Percentiles rank a stretch among this genome's conserved stretches.
These are phyloP conservation scores for Athelia sp. DNA, from an alignment of 1,284 basidiomycete genomes.

Conservation along the genomic window DNA sequence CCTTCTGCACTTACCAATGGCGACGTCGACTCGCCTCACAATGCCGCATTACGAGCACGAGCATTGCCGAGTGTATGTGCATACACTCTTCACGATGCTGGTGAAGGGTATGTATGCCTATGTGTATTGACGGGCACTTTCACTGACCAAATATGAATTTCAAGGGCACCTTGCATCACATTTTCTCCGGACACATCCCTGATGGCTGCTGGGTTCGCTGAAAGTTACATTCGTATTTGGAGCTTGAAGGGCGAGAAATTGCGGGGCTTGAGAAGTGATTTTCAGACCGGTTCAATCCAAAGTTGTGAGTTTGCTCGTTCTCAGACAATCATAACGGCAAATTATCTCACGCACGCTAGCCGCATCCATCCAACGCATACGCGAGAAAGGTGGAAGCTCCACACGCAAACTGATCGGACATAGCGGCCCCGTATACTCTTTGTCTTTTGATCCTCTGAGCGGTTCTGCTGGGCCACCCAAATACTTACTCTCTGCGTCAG, in stretches of 20 bases:
- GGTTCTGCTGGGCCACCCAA: conserved; percentile 85
- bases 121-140: conserved; percentile 1
- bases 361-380: conserved; percentile 56
- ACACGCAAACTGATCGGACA: conserved; percentile 95
- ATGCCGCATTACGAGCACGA: conserved; percentile 46
- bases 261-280: conserved; percentile 72
- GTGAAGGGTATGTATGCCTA: conserved; percentile 63
- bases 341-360: conserved; percentile 31
- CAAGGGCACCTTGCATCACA: conserved; percentile 78
- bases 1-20: conserved; percentile 55
- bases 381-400: conserved; percentile 74
- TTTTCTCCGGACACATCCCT: conserved; percentile 92
- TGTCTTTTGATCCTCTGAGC: conserved; percentile 88
- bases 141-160: conserved; percentile 5
- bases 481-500: conserved; percentile 89
- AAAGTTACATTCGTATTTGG: conserved; percentile 96
- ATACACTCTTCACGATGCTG: conserved; percentile 88
- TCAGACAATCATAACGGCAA: background rate
- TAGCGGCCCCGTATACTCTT: conserved; percentile 92
- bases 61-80: conserved; percentile 88
- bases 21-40: conserved; percentile 57
- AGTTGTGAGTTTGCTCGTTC: conserved; percentile 50
- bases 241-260: conserved; percentile 91
- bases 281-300: conserved; percentile 59
- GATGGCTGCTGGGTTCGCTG: conserved; percentile 95